These are phyloP conservation scores for Penicillium sp. DNA, from an alignment of 2,329 filamentous ascomycete genomes.

Conservation along the genomic window DNA sequence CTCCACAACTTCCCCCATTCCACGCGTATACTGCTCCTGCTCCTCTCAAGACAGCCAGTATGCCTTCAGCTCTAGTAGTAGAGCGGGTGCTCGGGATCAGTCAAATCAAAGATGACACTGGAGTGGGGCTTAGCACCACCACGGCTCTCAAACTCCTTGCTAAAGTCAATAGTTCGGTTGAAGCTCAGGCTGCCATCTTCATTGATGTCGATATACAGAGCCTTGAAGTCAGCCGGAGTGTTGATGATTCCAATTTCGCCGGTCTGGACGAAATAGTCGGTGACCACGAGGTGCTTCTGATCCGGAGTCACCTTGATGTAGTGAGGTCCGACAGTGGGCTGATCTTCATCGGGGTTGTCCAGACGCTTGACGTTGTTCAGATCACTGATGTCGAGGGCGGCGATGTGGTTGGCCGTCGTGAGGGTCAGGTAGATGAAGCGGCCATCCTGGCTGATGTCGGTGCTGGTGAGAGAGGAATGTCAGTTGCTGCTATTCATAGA, in stretches of 20 bases:
- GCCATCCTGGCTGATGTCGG: conserved; percentile 61
- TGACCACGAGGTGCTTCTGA: conserved; percentile 64
- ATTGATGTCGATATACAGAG: conserved; percentile 61
- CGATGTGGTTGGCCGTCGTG: conserved; percentile 63
- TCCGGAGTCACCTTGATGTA: conserved; percentile 66
- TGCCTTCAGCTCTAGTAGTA: conserved; percentile 25
- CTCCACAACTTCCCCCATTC: neutral
- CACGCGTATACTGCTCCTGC: neutral
- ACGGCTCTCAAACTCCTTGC: conserved; percentile 53
- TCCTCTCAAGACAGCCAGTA: neutral
- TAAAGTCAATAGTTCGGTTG: conserved; percentile 62
- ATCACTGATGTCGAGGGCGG: conserved; percentile 63
- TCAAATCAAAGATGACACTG: conserved; percentile 57
- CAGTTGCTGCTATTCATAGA: neutral
- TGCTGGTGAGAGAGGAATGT: conserved; percentile 33
- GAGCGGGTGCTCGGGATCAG: conserved; percentile 54
- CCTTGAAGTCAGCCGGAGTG: conserved; percentile 64
- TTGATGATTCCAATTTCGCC: conserved; percentile 63
- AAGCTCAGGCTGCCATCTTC: conserved; percentile 58
- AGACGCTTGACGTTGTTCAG: conserved; percentile 62
- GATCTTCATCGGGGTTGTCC: conserved; percentile 60
- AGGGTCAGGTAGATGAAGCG: conserved; percentile 62
- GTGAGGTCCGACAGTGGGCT: conserved; percentile 63
- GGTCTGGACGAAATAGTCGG: conserved; percentile 67
- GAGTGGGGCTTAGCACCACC: conserved; percentile 62